Evolutionary conservation across 2,329 filamentous ascomycete species (phyloP).

Genomic region (Epichloe uncinata): DNA sequence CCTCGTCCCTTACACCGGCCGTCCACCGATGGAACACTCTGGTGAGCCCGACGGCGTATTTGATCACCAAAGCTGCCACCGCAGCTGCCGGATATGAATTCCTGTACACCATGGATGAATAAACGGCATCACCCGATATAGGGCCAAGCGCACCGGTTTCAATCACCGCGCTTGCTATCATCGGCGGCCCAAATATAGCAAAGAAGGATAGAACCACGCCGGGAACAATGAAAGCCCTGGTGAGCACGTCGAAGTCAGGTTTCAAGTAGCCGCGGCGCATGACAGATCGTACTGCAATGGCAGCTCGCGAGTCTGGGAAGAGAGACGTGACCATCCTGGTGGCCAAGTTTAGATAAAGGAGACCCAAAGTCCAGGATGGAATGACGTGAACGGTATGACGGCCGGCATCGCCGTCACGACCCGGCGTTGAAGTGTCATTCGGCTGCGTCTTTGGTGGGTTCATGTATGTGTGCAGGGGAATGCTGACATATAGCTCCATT

Average conservation of each 20-base stretch:
- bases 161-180: slow-evolving; percentile 31
- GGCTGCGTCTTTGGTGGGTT: slow-evolving; percentile 24
- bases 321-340: slow-evolving; percentile 55
- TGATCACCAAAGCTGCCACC: slow-evolving; percentile 31
- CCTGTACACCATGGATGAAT: slow-evolving; percentile 31
- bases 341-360: slow-evolving; percentile 77
- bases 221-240: slow-evolving; percentile 76
- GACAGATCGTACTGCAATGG: slow-evolving; percentile 61
- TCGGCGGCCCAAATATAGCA: slow-evolving; percentile 52
- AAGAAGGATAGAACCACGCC: slow-evolving; percentile 45
- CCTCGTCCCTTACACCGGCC: slow-evolving; percentile 76
- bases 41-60: slow-evolving; percentile 35
- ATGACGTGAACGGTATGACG: slow-evolving; percentile 71
- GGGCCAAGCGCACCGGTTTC: slow-evolving; percentile 11
- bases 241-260: slow-evolving; percentile 68
- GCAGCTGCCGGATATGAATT: slow-evolving; percentile 58
- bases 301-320: slow-evolving; percentile 55
- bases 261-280: slow-evolving; percentile 63
- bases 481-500: slow-evolving; percentile 76
- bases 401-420: slow-evolving; percentile 11
- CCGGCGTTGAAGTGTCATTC: slow-evolving; percentile 11
- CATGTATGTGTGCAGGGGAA: slow-evolving; percentile 76
- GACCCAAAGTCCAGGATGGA: slow-evolving; percentile 85
- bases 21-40: slow-evolving; percentile 63
- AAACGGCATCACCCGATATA: slow-evolving; percentile 16